phyloP scores from a whole-genome alignment of 768 basidiomycete genomes.

The Lactarius psammicola region DNA sequence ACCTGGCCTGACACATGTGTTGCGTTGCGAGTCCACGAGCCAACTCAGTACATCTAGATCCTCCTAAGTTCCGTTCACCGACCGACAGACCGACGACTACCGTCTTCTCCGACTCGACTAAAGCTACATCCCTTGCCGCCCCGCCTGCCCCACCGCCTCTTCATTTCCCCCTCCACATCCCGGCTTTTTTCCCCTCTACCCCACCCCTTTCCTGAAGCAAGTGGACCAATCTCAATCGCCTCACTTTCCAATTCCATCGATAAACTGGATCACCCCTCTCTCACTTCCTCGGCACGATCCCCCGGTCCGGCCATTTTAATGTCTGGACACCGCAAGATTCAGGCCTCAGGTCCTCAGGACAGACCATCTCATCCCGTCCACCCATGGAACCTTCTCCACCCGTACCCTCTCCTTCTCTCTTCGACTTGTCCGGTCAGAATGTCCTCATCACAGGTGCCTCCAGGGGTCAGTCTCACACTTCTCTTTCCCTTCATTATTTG shows the following conservation, averaged over 20 bases:
- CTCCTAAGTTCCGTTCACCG: conserved; percentile 7
- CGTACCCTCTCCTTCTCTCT: conserved; percentile 53
- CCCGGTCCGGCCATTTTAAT: conserved; percentile 16
- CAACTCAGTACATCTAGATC: conserved; percentile 1
- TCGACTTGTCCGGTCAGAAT: conserved; percentile 63
- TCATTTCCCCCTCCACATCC: background rate
- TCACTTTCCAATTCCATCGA: background rate
- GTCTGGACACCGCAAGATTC: background rate
- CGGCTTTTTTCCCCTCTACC: background rate
- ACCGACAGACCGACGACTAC: no score
- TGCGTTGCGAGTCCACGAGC: no score
- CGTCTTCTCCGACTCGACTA: no score
- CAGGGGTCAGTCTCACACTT: conserved; percentile 50
- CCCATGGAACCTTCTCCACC: conserved; percentile 55
- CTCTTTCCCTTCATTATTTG: conserved; percentile 3
- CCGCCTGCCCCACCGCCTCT: background rate
- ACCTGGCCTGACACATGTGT: background rate
- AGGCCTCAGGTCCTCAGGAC: background rate
- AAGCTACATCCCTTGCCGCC: no score
- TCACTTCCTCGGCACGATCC: conserved; percentile 12
- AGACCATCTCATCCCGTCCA: background rate
- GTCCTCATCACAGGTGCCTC: conserved; percentile 81
- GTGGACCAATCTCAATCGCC: background rate
- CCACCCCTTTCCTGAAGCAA: background rate
- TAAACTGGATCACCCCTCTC: conserved; percentile 1